Evolutionary conservation across 164 flowering plant species (phyloP), one percentile per base, ranked within the genome.

Genomic region (Cinnamomum micranthum): DNA sequence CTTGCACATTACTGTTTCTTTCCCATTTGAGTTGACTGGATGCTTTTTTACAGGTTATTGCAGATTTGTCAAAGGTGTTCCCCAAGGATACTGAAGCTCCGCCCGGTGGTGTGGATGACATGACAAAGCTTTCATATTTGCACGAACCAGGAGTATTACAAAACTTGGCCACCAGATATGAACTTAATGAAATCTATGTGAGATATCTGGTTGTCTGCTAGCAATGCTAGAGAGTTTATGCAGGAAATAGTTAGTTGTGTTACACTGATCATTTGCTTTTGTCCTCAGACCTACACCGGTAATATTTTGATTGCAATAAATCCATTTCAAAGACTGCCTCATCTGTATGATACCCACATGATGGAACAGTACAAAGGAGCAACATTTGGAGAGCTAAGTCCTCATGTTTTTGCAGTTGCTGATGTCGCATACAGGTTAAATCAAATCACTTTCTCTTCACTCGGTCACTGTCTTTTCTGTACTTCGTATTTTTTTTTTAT

Each of bases 321-420:
- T 68, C 99, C 99, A 70, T 96, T 96, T 82, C 99, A 94, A 92
- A 89, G 97, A 78, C 81, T 96, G 70, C 99, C 99, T 23, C 99
- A 96, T 86, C 84, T 96, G 2, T 96, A 96, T 87, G 99, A 92
- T 80, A 90, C 91, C 27, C 97, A 96, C 83, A 96, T 96, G 99
- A 96, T 96, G 99, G 87, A 90, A 73, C 99, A 96, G 81, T 96
- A 96, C 72, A 96, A 94, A 82, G 99, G 98, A 82, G 97, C 97
- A 68, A 81, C 78, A 75, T 87, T 96, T 80, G 99, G 99, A 55
- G 99, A 96, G 84, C 88, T 96, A 68, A 96, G 99, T 76, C 99
- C 99, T 69, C 99, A 96, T 87, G 98, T 96, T 78, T 96, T 96
- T 87, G 99, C 98, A 20, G 87, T 94, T 77, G 99, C 97, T 71